Percentiles rank a stretch among this genome's conserved stretches.
Evolutionary conservation across 345 rosid species (phyloP).

Genomic region (Mangifera indica): DNA sequence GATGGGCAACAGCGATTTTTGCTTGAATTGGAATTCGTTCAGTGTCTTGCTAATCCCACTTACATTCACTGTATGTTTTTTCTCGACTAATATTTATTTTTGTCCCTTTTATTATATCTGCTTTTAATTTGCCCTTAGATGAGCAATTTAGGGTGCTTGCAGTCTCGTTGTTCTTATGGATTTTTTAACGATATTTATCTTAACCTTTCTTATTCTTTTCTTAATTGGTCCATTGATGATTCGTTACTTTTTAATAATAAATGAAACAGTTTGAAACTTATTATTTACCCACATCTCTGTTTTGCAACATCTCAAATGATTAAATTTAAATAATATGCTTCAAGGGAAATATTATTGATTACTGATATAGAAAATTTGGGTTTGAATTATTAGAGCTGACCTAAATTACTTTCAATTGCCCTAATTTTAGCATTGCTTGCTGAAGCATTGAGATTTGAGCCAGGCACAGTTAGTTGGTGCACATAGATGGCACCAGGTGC

Average conservation of each 20-base stretch:
- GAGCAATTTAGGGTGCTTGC: background rate
- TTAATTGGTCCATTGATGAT: background rate
- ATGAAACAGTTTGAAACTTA: background rate
- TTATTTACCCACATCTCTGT: background rate
- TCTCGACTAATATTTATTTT: background rate
- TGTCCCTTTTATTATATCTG: background rate
- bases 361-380: background rate
- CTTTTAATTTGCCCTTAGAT: background rate
- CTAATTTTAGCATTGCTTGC: background rate
- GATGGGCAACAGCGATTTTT: slow-evolving; percentile 86
- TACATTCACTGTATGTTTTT: slow-evolving; percentile 77
- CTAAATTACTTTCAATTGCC: background rate
- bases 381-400: background rate
- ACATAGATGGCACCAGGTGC: background rate
- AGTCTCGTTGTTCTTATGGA: background rate
- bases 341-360: background rate
- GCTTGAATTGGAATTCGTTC: slow-evolving; percentile 89
- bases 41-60: slow-evolving; percentile 96
- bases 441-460: background rate
- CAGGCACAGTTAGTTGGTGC: background rate
- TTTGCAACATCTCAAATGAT: background rate
- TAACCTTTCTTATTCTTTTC: too few relatives aligned
- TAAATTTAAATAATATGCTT: background rate
- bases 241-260: background rate
- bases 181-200: background rate